Percentiles rank a stretch among this genome's conserved stretches.
phyloP scores from a whole-genome alignment of 202 grass and related monocot genomes.

The Eragrostis tef region DNA sequence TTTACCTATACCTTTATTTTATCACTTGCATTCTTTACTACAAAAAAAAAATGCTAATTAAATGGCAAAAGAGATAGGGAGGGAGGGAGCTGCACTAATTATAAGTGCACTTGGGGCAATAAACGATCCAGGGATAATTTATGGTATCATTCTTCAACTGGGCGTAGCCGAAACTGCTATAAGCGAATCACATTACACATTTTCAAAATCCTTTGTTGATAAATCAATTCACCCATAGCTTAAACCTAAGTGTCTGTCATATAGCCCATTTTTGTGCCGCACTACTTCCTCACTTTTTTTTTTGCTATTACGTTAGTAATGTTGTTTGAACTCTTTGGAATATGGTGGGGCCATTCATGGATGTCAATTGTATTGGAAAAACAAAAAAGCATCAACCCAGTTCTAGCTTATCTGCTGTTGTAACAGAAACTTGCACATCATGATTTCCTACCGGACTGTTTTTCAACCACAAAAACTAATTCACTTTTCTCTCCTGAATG shows the following conservation, averaged over 20 bases:
- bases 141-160: constrained; percentile 17
- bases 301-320: not conserved
- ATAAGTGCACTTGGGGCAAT: not conserved
- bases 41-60: not conserved
- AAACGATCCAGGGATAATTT: not conserved
- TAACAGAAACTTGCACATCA: constrained; percentile 22
- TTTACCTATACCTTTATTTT: not conserved
- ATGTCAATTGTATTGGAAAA: not conserved
- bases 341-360: not conserved
- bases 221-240: not conserved
- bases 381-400: not conserved
- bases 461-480: not conserved
- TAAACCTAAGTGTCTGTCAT: not conserved
- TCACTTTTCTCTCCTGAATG: not conserved
- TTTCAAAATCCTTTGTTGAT: not conserved
- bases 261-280: not conserved
- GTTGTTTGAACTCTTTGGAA: not conserved
- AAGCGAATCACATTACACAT: not conserved
- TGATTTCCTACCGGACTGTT: not conserved
- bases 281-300: constrained; percentile 6
- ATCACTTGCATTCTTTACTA: not conserved
- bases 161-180: not conserved
- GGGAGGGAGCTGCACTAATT: not conserved
- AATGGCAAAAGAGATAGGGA: not conserved
- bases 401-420: not conserved